Evolutionary conservation across 2,329 filamentous ascomycete genomes (phyloP).

Genomic region (Claviceps fusiformis): DNA sequence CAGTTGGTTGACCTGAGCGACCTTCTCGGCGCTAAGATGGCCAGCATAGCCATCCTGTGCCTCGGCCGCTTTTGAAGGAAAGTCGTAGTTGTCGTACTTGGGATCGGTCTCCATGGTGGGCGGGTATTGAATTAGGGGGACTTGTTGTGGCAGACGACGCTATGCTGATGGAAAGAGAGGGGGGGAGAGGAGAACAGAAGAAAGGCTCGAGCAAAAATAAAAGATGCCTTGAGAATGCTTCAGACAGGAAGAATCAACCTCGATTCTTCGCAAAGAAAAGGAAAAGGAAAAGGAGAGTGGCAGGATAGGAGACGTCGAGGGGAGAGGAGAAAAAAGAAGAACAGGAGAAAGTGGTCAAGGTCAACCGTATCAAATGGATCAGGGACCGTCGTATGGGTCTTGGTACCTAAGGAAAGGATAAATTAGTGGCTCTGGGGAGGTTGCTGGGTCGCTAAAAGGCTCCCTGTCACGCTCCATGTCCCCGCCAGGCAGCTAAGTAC

Average conservation of each 20-base stretch:
- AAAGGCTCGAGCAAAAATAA: neutral
- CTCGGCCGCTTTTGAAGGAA: conserved; percentile 62
- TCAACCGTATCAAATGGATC: neutral
- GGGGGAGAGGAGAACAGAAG: neutral
- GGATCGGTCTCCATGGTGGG: conserved; percentile 51
- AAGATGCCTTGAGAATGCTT: neutral
- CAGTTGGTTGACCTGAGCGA: conserved; percentile 80
- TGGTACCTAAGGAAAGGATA: neutral
- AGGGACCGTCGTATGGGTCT: neutral
- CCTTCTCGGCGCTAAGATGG: conserved; percentile 72
- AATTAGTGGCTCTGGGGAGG: neutral
- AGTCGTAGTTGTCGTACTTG: conserved; percentile 96
- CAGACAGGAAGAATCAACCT: neutral
- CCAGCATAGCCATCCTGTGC: conserved; percentile 69
- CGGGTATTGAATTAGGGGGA: conserved; percentile 1
- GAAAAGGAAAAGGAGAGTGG: neutral
- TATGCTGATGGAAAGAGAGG: neutral
- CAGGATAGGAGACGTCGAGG: neutral
- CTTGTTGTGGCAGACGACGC: neutral
- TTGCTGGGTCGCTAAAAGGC: neutral
- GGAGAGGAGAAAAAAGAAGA: neutral
- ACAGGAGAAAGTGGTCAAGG: neutral
- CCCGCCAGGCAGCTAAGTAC: neutral
- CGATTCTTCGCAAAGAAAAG: neutral
- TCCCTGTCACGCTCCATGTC: neutral